A percentile compares a stretch with the other conserved stretches of the same genome.
Conservation (phyloP, 176 grass and related monocot genomes). For the Rhynchospora tenuis region DNA sequence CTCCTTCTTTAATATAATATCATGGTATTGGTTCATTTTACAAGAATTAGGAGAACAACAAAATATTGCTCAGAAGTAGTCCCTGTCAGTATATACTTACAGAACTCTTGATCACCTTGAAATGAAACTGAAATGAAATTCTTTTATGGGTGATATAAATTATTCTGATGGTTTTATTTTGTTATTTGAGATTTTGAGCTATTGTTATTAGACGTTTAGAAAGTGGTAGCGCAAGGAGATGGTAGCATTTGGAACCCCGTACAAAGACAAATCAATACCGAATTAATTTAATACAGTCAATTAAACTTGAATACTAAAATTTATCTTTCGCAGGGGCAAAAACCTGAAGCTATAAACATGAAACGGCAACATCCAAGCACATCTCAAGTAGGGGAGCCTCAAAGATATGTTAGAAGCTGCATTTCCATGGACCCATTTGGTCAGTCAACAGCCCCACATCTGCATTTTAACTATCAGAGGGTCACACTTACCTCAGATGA, state of each 20-base stretch:
- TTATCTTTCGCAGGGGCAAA: background rate
- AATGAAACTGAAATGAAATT: no score
- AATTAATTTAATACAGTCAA: background rate
- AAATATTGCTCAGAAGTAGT: no score
- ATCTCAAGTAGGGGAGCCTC: background rate
- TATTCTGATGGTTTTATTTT: background rate
- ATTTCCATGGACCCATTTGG: no score
- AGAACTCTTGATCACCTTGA: no score
- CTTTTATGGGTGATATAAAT: background rate
- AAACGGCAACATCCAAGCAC: background rate
- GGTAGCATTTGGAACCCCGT: background rate
- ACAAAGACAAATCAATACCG: background rate
- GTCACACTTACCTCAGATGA: no score
- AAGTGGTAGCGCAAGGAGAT: background rate
- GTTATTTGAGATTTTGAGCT: background rate
- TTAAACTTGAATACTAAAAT: background rate
- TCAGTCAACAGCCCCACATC: no score
- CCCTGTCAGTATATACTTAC: no score
- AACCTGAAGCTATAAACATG: background rate
- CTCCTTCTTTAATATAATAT: no score
- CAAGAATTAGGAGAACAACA: no score
- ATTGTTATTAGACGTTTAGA: background rate
- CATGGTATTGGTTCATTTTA: no score
- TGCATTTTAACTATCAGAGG: no score
- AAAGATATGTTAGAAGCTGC: no score